Evolutionary conservation across 176 grass and related monocot genomes (phyloP).

Genomic region (Panicum miliaceum): DNA sequence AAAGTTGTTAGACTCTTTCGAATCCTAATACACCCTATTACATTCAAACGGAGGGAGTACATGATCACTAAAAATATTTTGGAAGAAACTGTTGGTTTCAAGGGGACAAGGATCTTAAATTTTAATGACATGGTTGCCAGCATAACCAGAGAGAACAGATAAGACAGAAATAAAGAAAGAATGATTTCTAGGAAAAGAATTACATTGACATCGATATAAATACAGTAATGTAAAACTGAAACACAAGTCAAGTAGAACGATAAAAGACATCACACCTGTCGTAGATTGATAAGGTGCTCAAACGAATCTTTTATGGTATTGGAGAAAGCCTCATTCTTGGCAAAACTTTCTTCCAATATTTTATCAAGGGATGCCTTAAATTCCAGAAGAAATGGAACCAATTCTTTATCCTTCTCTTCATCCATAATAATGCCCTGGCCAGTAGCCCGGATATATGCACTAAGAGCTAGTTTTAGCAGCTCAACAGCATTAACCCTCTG

Average conservation of each 20-base stretch:
- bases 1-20: not conserved
- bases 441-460: constrained; percentile 82
- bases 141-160: not conserved
- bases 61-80: not conserved
- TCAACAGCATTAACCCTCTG: constrained; percentile 97
- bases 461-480: constrained; percentile 83
- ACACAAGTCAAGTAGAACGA: constrained; percentile 17
- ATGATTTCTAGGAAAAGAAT: not conserved
- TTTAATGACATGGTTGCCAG: not conserved
- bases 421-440: constrained; percentile 89
- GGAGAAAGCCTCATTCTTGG: constrained; percentile 89
- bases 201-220: constrained; percentile 10
- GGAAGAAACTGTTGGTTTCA: constrained; percentile 6
- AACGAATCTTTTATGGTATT: constrained; percentile 99
- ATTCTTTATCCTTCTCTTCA: constrained; percentile 98
- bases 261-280: constrained; percentile 66
- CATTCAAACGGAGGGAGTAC: not conserved
- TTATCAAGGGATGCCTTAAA: constrained; percentile 96
- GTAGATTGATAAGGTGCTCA: constrained; percentile 99
- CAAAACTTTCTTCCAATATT: constrained; percentile 97
- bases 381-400: constrained; percentile 91
- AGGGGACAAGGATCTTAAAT: not conserved
- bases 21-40: not conserved
- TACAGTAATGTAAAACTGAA: constrained; percentile 11
- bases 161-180: not conserved